Percentiles rank a stretch among this genome's conserved stretches.
These are phyloP conservation scores for Fusarium ramigenum DNA, from an alignment of 2,329 filamentous ascomycete genomes.

Conservation along the genomic window DNA sequence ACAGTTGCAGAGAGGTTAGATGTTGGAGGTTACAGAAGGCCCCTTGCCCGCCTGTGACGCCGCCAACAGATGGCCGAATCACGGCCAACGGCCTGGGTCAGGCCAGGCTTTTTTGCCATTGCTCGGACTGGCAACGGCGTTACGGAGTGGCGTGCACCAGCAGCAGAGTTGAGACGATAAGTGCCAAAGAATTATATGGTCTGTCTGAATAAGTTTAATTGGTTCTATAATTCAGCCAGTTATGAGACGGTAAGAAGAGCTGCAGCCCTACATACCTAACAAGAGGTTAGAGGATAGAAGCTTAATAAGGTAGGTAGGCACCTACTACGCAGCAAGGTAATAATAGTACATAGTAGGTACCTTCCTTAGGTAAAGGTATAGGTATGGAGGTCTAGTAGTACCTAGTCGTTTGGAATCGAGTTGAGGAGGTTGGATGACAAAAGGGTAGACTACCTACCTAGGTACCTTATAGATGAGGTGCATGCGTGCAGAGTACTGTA, in stretches of 20 bases:
- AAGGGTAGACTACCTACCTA: not conserved
- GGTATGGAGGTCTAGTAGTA: not conserved
- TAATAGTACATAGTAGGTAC: not conserved
- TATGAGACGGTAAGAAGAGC: constrained; percentile 3
- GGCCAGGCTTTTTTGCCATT: constrained; percentile 11
- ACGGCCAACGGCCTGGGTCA: constrained; percentile 28
- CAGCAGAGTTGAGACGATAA: constrained; percentile 14
- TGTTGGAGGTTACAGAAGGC: constrained; percentile 24
- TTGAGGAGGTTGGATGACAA: constrained; percentile 1
- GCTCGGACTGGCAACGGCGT: constrained; percentile 2
- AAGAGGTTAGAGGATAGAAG: constrained; percentile 1
- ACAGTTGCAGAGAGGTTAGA: constrained; percentile 13
- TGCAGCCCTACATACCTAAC: constrained; percentile 19
- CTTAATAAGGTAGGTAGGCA: not conserved
- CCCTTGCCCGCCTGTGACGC: constrained; percentile 42
- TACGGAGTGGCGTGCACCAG: constrained; percentile 20
- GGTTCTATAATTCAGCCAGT: not conserved
- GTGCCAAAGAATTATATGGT: not conserved
- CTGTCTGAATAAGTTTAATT: not conserved
- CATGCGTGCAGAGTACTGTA: not conserved
- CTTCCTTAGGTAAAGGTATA: not conserved
- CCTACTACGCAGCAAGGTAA: not conserved
- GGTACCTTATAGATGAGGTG: not conserved
- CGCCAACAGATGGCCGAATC: constrained; percentile 38
- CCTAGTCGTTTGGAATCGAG: not conserved